Percentiles rank a stretch among this genome's conserved stretches.
These are phyloP conservation scores for Geotrichum fermentans DNA, from an alignment of 1,139 yeast species.

Conservation along the genomic window DNA sequence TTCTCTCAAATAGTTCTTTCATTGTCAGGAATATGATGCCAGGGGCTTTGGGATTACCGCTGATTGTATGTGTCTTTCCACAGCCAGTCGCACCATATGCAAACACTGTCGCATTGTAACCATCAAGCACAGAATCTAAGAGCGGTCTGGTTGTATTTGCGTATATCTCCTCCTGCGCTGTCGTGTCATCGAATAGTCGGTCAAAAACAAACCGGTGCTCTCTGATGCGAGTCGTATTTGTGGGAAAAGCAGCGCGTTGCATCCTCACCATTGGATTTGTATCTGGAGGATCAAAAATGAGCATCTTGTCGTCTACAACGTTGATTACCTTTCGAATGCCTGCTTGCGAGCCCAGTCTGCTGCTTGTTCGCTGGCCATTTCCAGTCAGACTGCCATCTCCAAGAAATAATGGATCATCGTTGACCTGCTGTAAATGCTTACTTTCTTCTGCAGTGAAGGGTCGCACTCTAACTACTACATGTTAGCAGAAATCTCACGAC, in stretches of 20 bases:
- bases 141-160: conserved; percentile 63
- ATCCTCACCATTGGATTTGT: conserved; percentile 34
- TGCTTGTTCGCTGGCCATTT: conserved; percentile 60
- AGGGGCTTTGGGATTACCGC: conserved; percentile 68
- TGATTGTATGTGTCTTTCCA: conserved; percentile 92
- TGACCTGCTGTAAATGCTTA: conserved; percentile 38
- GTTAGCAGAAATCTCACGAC: conserved; percentile 46
- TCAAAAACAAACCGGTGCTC: conserved; percentile 85
- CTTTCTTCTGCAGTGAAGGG: conserved; percentile 68
- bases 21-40: conserved; percentile 79
- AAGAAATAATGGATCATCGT: conserved; percentile 41
- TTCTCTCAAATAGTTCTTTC: conserved; percentile 63
- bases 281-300: conserved; percentile 80
- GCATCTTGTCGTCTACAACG: conserved; percentile 83
- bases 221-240: conserved; percentile 43
- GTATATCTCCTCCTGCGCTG: conserved; percentile 66
- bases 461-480: conserved; percentile 61
- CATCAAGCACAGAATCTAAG: conserved; percentile 71
- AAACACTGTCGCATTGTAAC: conserved; percentile 85
- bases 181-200: conserved; percentile 61
- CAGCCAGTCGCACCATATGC: conserved; percentile 99
- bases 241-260: conserved; percentile 36
- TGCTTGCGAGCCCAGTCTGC: conserved; percentile 45
- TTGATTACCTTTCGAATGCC: conserved; percentile 62
- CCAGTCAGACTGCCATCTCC: conserved; percentile 52